Evolutionary conservation across 140 eudicot species (phyloP), one percentile per base, ranked within the genome.

Genomic region (Senecio squalidus): DNA sequence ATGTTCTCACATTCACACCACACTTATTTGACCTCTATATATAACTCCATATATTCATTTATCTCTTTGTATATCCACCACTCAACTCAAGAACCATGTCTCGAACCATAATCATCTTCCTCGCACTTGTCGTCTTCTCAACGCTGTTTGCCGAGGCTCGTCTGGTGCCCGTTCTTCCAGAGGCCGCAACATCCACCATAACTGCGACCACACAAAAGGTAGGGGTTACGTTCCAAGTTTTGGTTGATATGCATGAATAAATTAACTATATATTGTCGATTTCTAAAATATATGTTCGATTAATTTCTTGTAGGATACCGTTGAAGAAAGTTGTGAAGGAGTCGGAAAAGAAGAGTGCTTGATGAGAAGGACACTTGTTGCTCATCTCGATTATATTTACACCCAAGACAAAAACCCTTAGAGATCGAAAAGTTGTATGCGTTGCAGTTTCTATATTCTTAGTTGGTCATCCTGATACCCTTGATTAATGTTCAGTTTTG

Each of bases 1-100:
- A 16, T 29, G 72, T 73, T 64, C 70, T 68, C 83, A 77, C 72
- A 68, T 73, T 64, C 70, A 74, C 83, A 77, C 72, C 54, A 34
- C 34, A 6, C 26, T 49, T 58, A 4, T 1, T 27, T 61, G 45
- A 25, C 62, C 57, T 70, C 67, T 69, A 73, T 74, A 79, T 62
- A 72, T 73, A 70, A 47, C 60, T 58, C 58, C 66, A 74, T 60
- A 64, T 52, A 22, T 24, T 57, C 60, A 18, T 29, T 34, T 57
- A 34, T 57, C 62, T 44, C 40, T 30, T 70, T 24, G 69, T 52
- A 70, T 43, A 60, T 27, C 62, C 16, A 13, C 50, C 45, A 50
- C 64, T 31, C 52, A 71, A 71, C 65, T 53, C 52, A 71, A 62
- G 15, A 59, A 60, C 69, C 64, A 73, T 66, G 78, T 33, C 78